Base-by-base conservation (phyloP, 2,329 filamentous ascomycete species). In the Balansia obtecta region DNA sequence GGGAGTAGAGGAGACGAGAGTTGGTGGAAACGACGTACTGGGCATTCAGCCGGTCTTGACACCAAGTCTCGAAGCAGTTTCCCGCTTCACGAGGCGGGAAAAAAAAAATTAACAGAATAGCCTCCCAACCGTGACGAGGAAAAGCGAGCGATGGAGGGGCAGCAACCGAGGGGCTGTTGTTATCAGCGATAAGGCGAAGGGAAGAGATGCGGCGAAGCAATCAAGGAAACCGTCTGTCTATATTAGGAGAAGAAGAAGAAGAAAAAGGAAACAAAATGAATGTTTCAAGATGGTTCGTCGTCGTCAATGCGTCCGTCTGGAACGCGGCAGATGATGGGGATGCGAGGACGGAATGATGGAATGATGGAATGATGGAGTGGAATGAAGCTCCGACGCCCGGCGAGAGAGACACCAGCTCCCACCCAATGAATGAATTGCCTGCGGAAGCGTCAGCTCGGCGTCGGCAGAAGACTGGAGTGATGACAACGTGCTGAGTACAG, bases 21-120 rank as follows among this genome's bases (percentile, higher is more conserved):
- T 30, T n/a, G 48, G 32, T 8, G 34, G 16, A 9, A 33, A 45
- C 27, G 44, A 56, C 64, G 48, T 63, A 67, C 64, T 60, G 62
- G 63, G 63, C 65, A 67, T 67, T 63, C 63, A 66, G 62, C 54
- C 59, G 59, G 58, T 60, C 53, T 62, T 60, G 53, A 40, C 53
- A 18, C 54, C 52, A 57, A 54, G 46, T 42, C 49, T 60, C 50
- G 59, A 61, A 62, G 62, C 60, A 64, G 61, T 58, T 60, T 57
- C 58, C 63, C 60, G 58, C 62, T 58, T 58, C 58, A 60, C 57
- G 53, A 52, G 49, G 43, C 43, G 48, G 53, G 22, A 6, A 15
- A 43, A 11, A 43, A 27, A 27, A 3, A 15, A n/a, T 13, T 8
- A 27, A 43, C 20, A 40, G n/a, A 15, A 15, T 9, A 43, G 16